Base-by-base conservation (phyloP, 2,329 filamentous ascomycete genomes). In the Metarhizium sp. region DNA sequence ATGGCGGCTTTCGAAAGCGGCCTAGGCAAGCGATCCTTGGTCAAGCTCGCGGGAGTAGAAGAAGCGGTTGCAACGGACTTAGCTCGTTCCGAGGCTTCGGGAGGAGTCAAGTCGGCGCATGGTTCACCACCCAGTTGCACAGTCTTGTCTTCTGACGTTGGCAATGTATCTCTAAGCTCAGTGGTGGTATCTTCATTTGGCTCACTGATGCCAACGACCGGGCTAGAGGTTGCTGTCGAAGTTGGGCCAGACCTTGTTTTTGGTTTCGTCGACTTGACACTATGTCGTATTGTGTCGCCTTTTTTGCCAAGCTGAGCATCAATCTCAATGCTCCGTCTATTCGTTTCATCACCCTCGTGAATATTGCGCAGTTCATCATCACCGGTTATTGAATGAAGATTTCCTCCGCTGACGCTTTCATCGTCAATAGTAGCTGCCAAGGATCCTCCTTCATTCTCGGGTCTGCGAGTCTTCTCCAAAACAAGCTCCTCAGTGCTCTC, bases 1-100 rank as follows among this genome's bases (percentile, higher is more conserved):
- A 90, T 75, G 2, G 91, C 87, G 8, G 95, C 81, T 58, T 82
- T 86, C 1, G 91, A 94, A 38, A 91, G 71, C 13, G 83, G 82
- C n/a, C 78, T 74, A 0, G 89, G 88, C 10, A 95, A 77, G 11
- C 77, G 77, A 3, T 84, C 82, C 59, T 78, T 79, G 5, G 79
- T 84, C 57, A 87, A 68, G 50, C 72, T 80, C 16, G 69, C 70
- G 7, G 73, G 68, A 14, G 72, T 70, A 2, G 79, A 78, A 2
- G 70, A 69, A 1, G 62, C 65, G 1, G 75, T 79, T 18, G 65
- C 68, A 2, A 65, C 63, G 3, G 77, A 79, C 55, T 73, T 74
- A 10, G 69, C 62, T 42, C 68, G 67, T 57, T 71, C 60, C 52
- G 69, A 65, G 59, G 57, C 50, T 42, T 60, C 64, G 1, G 57